Evolutionary conservation across 192 early-diverging fungal species (phyloP).

Genomic region (Backusella sp.): DNA sequence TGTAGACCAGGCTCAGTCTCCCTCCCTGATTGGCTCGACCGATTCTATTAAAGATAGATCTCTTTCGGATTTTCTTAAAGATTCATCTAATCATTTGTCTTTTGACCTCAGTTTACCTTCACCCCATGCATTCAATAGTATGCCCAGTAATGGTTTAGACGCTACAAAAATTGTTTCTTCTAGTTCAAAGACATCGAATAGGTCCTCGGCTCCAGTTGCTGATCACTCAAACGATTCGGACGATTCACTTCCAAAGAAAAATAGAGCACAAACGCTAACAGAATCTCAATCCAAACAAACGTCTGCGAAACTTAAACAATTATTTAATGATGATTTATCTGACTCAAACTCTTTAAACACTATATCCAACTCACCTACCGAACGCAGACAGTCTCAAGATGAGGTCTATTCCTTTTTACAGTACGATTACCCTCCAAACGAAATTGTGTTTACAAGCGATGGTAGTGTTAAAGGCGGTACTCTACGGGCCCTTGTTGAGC

Average conservation of each 20-base stretch:
- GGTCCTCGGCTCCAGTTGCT: slow-evolving; percentile 5
- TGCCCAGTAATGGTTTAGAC: slow-evolving; percentile 6
- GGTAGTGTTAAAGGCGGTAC: slow-evolving; percentile 91
- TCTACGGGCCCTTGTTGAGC: slow-evolving; percentile 78
- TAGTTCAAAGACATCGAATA: neutral
- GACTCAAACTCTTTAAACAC: slow-evolving; percentile 69
- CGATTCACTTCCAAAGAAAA: slow-evolving; percentile 2
- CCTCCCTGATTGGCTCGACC: neutral
- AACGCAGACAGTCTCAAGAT: slow-evolving; percentile 87
- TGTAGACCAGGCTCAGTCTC: neutral
- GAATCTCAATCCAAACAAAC: slow-evolving; percentile 10
- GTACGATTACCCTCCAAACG: slow-evolving; percentile 72
- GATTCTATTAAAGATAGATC: slow-evolving; percentile 4
- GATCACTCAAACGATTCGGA: neutral
- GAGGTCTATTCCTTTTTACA: slow-evolving; percentile 71
- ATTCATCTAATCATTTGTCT: slow-evolving; percentile 5
- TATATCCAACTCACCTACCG: slow-evolving; percentile 74
- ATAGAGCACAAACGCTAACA: slow-evolving; percentile 5
- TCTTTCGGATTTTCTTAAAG: slow-evolving; percentile 7
- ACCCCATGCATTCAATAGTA: slow-evolving; percentile 7
- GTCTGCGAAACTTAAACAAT: slow-evolving; percentile 50
- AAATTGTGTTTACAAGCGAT: slow-evolving; percentile 84
- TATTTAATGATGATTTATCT: slow-evolving; percentile 59
- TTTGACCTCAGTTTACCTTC: slow-evolving; percentile 3
- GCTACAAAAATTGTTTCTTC: slow-evolving; percentile 8